phyloP scores from a whole-genome alignment of 805 yeast genomes.

The Saccharomycopsis sp. region DNA sequence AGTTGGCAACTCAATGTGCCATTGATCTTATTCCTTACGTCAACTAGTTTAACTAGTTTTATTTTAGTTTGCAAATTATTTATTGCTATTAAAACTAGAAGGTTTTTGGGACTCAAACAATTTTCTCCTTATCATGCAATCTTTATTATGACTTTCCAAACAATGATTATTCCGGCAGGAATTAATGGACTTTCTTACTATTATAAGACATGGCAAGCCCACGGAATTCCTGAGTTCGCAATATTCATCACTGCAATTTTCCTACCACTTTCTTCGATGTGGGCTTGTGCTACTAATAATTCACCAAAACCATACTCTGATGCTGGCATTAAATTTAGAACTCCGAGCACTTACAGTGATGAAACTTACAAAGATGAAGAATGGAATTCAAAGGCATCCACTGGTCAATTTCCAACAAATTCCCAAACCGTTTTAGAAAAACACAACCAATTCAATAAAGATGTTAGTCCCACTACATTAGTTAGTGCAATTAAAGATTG shows the following conservation, averaged over 20 bases:
- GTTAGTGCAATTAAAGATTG: too few relatives aligned
- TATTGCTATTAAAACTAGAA: constrained; percentile 64
- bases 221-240: constrained; percentile 45
- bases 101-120: constrained; percentile 71
- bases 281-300: constrained; percentile 70
- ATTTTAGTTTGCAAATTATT: constrained; percentile 58
- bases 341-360: constrained; percentile 20
- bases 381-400: too few relatives aligned
- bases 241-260: constrained; percentile 60
- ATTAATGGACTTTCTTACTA: constrained; percentile 53
- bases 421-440: too few relatives aligned
- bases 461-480: too few relatives aligned
- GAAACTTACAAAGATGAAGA: too few relatives aligned
- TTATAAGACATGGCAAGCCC: constrained; percentile 28
- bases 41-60: constrained; percentile 56
- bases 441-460: too few relatives aligned
- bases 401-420: too few relatives aligned
- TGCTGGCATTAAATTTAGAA: constrained; percentile 24
- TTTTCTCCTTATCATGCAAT: constrained; percentile 78
- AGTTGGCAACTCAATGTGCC: constrained; percentile 46
- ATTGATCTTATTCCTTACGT: constrained; percentile 57
- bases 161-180: constrained; percentile 71
- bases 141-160: constrained; percentile 73
- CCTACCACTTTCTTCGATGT: constrained; percentile 76
- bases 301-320: constrained; percentile 33